Evolutionary conservation across 2,329 filamentous ascomycete genomes (phyloP).

Genomic region (Fusarium domesticum): DNA sequence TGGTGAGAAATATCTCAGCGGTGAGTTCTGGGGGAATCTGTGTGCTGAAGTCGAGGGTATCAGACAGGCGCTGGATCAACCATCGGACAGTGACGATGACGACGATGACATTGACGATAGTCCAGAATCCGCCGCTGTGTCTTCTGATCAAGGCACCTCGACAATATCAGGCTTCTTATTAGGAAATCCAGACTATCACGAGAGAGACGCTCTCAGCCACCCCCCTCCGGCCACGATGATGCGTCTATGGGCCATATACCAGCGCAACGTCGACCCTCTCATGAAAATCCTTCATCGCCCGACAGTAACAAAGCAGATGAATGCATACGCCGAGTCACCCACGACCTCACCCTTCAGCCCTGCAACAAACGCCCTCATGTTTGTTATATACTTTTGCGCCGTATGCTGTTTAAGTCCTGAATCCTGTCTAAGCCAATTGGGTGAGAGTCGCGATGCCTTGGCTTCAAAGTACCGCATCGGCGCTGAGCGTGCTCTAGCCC

Average conservation of each 20-base stretch:
- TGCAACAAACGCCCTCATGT: conserved; percentile 38
- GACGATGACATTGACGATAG: conserved; percentile 35
- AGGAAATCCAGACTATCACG: conserved; percentile 25
- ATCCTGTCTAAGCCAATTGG: conserved; percentile 33
- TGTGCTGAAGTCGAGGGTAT: conserved; percentile 45
- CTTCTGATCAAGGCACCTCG: conserved; percentile 14
- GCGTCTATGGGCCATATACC: conserved; percentile 37
- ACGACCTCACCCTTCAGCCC: conserved; percentile 14
- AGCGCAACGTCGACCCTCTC: conserved; percentile 42
- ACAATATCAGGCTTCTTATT: conserved; percentile 30
- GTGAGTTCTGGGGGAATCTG: conserved; percentile 44
- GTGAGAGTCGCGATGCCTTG: conserved; percentile 35
- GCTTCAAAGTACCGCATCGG: conserved; percentile 32
- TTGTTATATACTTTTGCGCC: conserved; percentile 44
- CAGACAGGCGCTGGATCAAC: conserved; percentile 42
- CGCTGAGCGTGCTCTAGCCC: conserved; percentile 39
- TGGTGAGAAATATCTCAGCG: conserved; percentile 38
- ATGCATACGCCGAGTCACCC: conserved; percentile 26
- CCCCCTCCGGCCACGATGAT: conserved; percentile 39
- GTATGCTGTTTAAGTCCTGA: conserved; percentile 34
- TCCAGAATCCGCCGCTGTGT: conserved; percentile 28
- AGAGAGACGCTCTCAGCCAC: conserved; percentile 28
- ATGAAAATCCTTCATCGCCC: conserved; percentile 46
- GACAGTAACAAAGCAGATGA: conserved; percentile 32
- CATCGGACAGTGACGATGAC: conserved; percentile 38